phyloP scores from a whole-genome alignment of 345 rosid species.

The Aquilaria yunnanensis region DNA sequence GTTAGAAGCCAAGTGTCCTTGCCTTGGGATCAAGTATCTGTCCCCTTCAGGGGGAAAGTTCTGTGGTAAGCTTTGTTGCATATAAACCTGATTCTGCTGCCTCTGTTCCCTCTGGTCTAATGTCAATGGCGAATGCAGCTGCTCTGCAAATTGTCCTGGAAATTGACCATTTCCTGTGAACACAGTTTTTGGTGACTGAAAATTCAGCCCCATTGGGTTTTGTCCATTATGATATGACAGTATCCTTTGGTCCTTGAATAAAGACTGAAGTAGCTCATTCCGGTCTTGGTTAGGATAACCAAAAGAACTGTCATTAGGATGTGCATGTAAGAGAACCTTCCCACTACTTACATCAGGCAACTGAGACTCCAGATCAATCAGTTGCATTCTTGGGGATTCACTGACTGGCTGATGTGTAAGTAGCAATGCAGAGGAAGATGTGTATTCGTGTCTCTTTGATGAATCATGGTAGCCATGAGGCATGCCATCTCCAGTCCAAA shows the following conservation, averaged over 20 bases:
- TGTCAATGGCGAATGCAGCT: slow-evolving; percentile 38
- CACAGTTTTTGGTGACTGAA: slow-evolving; percentile 43
- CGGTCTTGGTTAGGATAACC: slow-evolving; percentile 52
- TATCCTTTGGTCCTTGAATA: slow-evolving; percentile 59
- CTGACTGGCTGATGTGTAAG: slow-evolving; percentile 37
- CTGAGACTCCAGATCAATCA: slow-evolving; percentile 51
- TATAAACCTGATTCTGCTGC: slow-evolving; percentile 44
- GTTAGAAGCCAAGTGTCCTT: slow-evolving; percentile 31
- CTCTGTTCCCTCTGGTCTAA: slow-evolving; percentile 52
- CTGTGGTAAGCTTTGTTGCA: slow-evolving; percentile 48
- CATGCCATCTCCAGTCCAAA: slow-evolving; percentile 51
- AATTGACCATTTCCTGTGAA: slow-evolving; percentile 44
- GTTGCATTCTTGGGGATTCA: slow-evolving; percentile 33
- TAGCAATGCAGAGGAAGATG: slow-evolving; percentile 41
- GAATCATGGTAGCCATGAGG: slow-evolving; percentile 40
- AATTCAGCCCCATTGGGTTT: slow-evolving; percentile 49
- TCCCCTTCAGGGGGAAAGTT: slow-evolving; percentile 45
- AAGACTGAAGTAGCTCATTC: slow-evolving; percentile 79
- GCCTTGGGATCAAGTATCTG: slow-evolving; percentile 57
- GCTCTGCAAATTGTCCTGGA: slow-evolving; percentile 55
- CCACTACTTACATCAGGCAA: slow-evolving; percentile 35
- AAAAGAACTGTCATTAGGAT: slow-evolving; percentile 43
- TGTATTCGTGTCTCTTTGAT: slow-evolving; percentile 32
- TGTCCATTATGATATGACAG: slow-evolving; percentile 41
- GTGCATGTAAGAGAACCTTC: slow-evolving; percentile 44